Evolutionary conservation across 2,329 filamentous ascomycete genomes (phyloP), one percentile per base, ranked within the genome.

Genomic region (Hypoxylon sp.): DNA sequence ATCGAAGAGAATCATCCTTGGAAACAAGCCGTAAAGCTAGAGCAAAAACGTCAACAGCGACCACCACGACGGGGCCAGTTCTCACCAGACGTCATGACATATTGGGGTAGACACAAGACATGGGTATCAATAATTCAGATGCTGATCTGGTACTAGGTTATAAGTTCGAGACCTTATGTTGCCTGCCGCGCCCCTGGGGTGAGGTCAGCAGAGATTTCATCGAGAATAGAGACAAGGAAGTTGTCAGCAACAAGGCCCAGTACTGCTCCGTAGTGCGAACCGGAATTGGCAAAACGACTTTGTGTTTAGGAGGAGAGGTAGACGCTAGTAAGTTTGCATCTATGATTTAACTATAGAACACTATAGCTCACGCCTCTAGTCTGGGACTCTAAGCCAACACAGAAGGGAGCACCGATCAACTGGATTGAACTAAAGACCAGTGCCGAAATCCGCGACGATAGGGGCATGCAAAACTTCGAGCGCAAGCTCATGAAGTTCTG

Each of bases 361-460:
- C 19, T 29, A 60, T 51, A 34, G 53, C 13, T 16, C 30, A n/a
- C 13, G 5, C 4, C 15, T 41, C 5, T 58, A 88, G 90, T 96
- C 34, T 92, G 91, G 88, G 91, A 95, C 67, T 82, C 80, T 48
- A 96, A 94, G 67, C 90, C 91, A 0, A 70, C 73, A 3, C 77
- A 79, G 51, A 79, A 79, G 42, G 83, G 82, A 37, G 78, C 78
- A n/a, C 84, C 88, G 0, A 88, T 91, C 59, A 90, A 93, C 64
- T 99, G 92, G 89, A 87, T 97, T 21, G 94, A 99, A 71, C 81
- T 99, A 50, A 99, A 99, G 70, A 99, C 94, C 0, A 84, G 85
- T n/a, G 86, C 83, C 29, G 85, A 88, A 59, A 86, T 93, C 38
- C 78, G 78, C 41, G 81, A 81, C 53, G 79, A 86, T 1, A 80